These are phyloP conservation scores for Amphichorda felina DNA, from an alignment of 2,329 filamentous ascomycete species.

Conservation along the genomic window DNA sequence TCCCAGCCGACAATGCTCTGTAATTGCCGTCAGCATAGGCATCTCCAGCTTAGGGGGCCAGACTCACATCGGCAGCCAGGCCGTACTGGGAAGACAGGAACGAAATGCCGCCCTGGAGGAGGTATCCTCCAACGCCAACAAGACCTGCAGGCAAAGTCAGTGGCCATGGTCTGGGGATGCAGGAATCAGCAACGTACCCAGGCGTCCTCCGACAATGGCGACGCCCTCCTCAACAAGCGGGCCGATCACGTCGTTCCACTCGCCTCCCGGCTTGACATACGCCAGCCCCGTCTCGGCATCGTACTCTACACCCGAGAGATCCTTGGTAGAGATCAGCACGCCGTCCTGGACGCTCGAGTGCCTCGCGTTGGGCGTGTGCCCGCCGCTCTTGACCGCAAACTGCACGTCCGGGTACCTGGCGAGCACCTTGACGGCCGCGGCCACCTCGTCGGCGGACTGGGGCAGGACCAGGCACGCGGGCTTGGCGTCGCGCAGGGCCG, in stretches of 20 bases:
- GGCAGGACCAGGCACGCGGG: slow-evolving; percentile 24
- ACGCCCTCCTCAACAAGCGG: slow-evolving; percentile 19
- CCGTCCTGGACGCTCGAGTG: slow-evolving; percentile 21
- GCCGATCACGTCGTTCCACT: slow-evolving; percentile 24
- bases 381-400: slow-evolving; percentile 24
- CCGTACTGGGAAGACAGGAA: slow-evolving; percentile 15
- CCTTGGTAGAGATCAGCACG: slow-evolving; percentile 21
- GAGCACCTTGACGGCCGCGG: slow-evolving; percentile 17
- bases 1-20: slow-evolving; percentile 7
- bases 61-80: slow-evolving; percentile 14
- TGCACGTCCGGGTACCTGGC: slow-evolving; percentile 14
- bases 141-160: slow-evolving; percentile 9
- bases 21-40: no score
- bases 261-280: slow-evolving; percentile 23
- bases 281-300: slow-evolving; percentile 18
- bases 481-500: slow-evolving; percentile 13
- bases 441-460: slow-evolving; percentile 16
- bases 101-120: slow-evolving; percentile 16
- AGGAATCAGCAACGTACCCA: slow-evolving; percentile 9
- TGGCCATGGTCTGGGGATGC: not conserved
- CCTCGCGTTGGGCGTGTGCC: slow-evolving; percentile 23
- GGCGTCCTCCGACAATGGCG: slow-evolving; percentile 16
- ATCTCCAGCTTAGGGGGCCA: no score
- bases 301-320: slow-evolving; percentile 20
- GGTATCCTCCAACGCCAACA: slow-evolving; percentile 14